Percentiles rank a stretch among this genome's conserved stretches.
phyloP scores from a whole-genome alignment of 208 protist species.

The Trypanosoma rangeli region DNA sequence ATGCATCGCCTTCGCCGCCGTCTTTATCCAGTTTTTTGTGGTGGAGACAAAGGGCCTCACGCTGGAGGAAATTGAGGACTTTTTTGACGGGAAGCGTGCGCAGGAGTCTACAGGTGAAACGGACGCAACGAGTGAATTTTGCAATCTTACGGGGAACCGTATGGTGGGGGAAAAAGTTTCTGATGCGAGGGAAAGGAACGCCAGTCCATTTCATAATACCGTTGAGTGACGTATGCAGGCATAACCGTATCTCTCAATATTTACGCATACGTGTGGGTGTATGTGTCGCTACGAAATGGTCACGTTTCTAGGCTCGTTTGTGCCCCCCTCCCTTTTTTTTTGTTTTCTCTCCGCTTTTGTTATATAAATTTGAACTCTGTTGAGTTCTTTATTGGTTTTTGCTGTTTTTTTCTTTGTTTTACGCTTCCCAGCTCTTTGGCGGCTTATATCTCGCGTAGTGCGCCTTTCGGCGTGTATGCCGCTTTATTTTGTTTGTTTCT shows the following conservation, averaged over 20 bases:
- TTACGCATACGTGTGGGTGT: not conserved
- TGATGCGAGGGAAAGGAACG: not conserved
- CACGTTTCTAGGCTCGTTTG: not conserved
- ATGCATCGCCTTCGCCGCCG: constrained; percentile 52
- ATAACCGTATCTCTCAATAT: too few relatives aligned
- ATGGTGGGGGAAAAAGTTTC: not conserved
- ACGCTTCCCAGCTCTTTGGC: not conserved
- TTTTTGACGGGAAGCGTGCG: constrained; percentile 35
- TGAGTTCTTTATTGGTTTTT: too few relatives aligned
- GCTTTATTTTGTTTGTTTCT: constrained; percentile 13
- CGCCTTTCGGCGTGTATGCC: not conserved
- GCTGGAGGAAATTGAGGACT: constrained; percentile 85
- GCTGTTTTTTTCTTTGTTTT: constrained; percentile 18
- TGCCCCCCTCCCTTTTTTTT: not conserved
- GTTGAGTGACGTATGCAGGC: too few relatives aligned
- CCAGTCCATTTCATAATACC: not conserved
- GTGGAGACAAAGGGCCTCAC: constrained; percentile 89
- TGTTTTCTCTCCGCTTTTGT: not conserved
- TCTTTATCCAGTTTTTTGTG: constrained; percentile 82
- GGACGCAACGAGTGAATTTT: not conserved
- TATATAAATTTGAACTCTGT: not conserved
- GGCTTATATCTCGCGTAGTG: too few relatives aligned
- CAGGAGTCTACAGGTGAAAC: not conserved
- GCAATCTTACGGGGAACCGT: not conserved
- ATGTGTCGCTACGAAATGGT: not conserved